phyloP scores from a whole-genome alignment of 2,329 filamentous ascomycete genomes.

The Macrophomina pseudophaseolina region DNA sequence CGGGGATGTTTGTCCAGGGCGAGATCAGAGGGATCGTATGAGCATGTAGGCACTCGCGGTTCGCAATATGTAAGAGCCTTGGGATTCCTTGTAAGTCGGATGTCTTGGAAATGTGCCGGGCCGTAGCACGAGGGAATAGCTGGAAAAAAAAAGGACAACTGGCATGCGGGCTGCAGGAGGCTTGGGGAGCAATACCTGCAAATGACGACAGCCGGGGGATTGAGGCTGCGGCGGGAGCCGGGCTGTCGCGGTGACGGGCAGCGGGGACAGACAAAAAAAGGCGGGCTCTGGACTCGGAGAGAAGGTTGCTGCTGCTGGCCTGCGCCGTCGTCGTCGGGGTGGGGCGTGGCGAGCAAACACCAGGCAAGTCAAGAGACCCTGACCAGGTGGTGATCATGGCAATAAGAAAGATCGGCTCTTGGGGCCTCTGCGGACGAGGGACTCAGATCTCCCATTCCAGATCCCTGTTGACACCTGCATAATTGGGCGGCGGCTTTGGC shows the following conservation, averaged over 20 bases:
- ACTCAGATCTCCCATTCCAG: constrained; percentile 26
- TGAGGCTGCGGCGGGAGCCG: constrained; percentile 19
- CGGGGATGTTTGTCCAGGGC: constrained; percentile 19
- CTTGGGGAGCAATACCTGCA: constrained; percentile 21
- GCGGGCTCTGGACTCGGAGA: constrained; percentile 8
- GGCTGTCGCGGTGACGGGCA: not conserved
- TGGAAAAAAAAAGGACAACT: constrained; percentile 24
- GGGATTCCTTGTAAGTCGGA: constrained; percentile 21
- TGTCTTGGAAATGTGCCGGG: constrained; percentile 24
- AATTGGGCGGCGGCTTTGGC: constrained; percentile 26
- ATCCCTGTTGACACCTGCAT: constrained; percentile 27
- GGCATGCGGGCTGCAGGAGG: constrained; percentile 26
- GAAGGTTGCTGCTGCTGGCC: constrained; percentile 9
- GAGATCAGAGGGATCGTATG: constrained; percentile 21
- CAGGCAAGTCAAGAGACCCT: constrained; percentile 16
- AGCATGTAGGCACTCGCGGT: constrained; percentile 19
- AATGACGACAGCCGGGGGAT: constrained; percentile 25
- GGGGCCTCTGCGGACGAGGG: constrained; percentile 24
- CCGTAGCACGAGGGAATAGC: constrained; percentile 25
- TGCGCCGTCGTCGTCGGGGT: not conserved
- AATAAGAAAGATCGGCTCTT: constrained; percentile 28
- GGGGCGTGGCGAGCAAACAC: constrained; percentile 9
- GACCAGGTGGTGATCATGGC: constrained; percentile 28
- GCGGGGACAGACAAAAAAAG: constrained; percentile 2
- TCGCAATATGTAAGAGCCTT: constrained; percentile 21